These are phyloP conservation scores for Bidens hawaiensis DNA, from an alignment of 140 eudicot species.

Conservation along the genomic window DNA sequence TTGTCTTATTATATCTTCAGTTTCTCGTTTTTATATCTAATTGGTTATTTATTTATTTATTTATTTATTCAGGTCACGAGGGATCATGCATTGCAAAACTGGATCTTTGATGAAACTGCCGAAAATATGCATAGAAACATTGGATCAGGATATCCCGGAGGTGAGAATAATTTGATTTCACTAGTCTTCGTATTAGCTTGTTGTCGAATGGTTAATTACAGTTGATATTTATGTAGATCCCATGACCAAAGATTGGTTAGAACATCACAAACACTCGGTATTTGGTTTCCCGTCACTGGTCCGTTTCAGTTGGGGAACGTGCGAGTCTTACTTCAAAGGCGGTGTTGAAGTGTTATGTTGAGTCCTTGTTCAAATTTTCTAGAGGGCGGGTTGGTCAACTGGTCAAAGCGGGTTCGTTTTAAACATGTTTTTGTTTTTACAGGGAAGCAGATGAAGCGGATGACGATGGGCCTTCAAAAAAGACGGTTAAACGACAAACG, in stretches of 20 bases:
- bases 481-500: conserved; percentile 55
- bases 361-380: conserved; percentile 13
- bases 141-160: conserved; percentile 98
- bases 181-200: not conserved
- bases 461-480: conserved; percentile 41
- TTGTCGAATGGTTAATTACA: not conserved
- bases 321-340: conserved; percentile 67
- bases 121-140: conserved; percentile 71
- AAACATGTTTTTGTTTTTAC: conserved; percentile 1
- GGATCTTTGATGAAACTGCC: conserved; percentile 88
- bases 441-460: conserved; percentile 76
- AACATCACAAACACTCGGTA: conserved; percentile 70
- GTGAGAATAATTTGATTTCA: conserved; percentile 28
- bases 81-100: conserved; percentile 70
- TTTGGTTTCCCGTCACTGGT: conserved; percentile 92
- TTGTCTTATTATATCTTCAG: not conserved
- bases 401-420: not conserved
- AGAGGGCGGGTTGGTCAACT: not conserved
- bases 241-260: conserved; percentile 81
- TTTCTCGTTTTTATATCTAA: not conserved
- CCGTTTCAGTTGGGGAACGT: conserved; percentile 99
- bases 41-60: not conserved
- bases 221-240: conserved; percentile 47
- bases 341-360: conserved; percentile 73
- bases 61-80: conserved; percentile 65